Evolutionary conservation across 2,329 filamentous ascomycete genomes (phyloP), one percentile per base, ranked within the genome.

Genomic region (Venturia asperata): DNA sequence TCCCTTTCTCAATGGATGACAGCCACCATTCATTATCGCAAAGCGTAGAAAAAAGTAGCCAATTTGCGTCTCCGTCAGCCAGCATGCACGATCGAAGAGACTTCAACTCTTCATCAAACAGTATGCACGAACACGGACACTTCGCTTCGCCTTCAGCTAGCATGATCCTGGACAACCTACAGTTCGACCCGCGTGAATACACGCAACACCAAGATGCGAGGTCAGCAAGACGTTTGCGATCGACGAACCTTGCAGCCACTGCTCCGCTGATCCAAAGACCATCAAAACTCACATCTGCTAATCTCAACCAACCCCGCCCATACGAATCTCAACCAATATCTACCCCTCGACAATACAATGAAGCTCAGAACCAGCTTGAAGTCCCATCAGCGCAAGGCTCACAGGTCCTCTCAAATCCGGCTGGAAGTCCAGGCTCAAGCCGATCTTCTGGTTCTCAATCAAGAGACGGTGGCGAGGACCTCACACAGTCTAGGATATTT

Each of bases 401-500:
- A 10, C 60, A 42, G n/a, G 60, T 39, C 21, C 6, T 34, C 15
- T 45, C 60, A 42, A 61, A 34, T 43, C 62, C 34, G 27, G 24
- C 42, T 24, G 43, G 62, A 55, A 49, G 42, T 63, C 15, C 30
- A 6, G 24, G 62, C 45, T 63, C 62, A 13, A 52, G 24, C 41
- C 11, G 43, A 17, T 65, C 47, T 49, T 65, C 49, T 19, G 55
- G 27, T 55, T 60, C 34, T 17, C 42, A 61, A 13, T 21, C 65
- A 1, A 34, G 34, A 13, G 34, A 64, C 5, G 62, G 30, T 4
- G 67, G 73, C 15, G 80, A 85, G 42, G 84, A 87, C 67, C 77
- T 89, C 24, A 75, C 82, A 3, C 78, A 84, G 19, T 66, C 65
- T 17, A 87, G 84, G 49, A 72, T 92, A 1, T 93, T 89, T 71